Conservation (phyloP, 2,329 filamentous ascomycete species). For the Trichothecium roseum region DNA sequence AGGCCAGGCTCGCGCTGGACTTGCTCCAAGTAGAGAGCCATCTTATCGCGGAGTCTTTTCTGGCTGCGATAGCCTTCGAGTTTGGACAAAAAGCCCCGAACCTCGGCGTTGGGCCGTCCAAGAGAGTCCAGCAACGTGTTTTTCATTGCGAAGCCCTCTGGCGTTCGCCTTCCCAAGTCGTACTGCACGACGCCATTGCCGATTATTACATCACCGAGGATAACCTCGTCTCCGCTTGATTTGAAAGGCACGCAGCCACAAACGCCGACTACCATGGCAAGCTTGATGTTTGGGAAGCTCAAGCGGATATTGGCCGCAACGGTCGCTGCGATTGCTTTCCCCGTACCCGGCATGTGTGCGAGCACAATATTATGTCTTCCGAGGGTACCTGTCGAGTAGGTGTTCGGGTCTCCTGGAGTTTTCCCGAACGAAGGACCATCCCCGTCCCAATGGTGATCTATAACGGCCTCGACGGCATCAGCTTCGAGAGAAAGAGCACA, state of each 20-base stretch:
- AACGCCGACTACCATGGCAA: constrained; percentile 11
- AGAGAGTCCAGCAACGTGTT: constrained; percentile 9
- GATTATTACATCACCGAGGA: constrained; percentile 18
- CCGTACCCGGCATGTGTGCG: constrained; percentile 16
- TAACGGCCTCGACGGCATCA: neutral
- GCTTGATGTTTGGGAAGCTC: constrained; percentile 10
- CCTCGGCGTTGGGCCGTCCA: constrained; percentile 9
- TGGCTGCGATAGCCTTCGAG: constrained; percentile 9
- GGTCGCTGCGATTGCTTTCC: constrained; percentile 12
- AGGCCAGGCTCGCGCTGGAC: too few species aligned
- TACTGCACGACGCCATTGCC: constrained; percentile 17
- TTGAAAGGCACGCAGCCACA: constrained; percentile 11
- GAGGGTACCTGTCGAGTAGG: constrained; percentile 14
- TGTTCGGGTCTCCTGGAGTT: constrained; percentile 13
- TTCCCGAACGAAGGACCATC: constrained; percentile 9
- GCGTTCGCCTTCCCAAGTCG: constrained; percentile 15
- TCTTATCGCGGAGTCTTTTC: too few species aligned
- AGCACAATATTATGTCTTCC: constrained; percentile 19
- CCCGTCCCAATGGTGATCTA: constrained; percentile 5
- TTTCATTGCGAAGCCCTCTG: constrained; percentile 12
- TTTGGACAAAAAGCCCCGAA: constrained; percentile 13
- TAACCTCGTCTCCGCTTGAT: constrained; percentile 6
- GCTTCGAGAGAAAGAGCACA: constrained; percentile 6
- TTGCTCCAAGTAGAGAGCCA: too few species aligned
- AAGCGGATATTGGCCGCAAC: constrained; percentile 6